Base-by-base conservation (phyloP, 768 basidiomycete genomes). In the Daedaleopsis nitida region DNA sequence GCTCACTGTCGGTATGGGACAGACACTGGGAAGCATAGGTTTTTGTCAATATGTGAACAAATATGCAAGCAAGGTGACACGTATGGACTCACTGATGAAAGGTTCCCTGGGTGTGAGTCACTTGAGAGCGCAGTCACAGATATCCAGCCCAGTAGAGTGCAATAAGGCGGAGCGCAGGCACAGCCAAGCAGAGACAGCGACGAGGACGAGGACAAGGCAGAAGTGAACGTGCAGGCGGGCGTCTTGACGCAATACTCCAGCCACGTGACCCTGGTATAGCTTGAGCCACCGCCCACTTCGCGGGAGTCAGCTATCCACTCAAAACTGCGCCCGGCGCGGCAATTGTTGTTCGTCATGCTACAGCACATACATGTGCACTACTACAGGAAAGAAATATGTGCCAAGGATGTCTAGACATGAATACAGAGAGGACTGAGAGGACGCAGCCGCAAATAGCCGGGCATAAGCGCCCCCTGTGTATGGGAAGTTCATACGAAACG, bases 1-100 rank as follows among this genome's bases (percentile, higher is more conserved):
- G 66, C 86, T 67, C 72, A 88, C 87, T 89, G 86, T 78, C 84
- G 77, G 71, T 81, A 88, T 38, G 84, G 81, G 32, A 76, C 73
- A 60, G 85, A 79, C 86, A 87, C 84, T 86, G 72, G 47, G 66
- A 50, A 59, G 58, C 38, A 35, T 57, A 17, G 64, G 55, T 42
- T 42, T 62, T 49, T 60, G 64, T 59, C 47, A 59, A 57, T 51
- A 56, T 57, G 38, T 43, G 38, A 58, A 17, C 44, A 58, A 21
- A n/a, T 24, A 27, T 35, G 51, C 39, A 60, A 57, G 34, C 39
- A 53, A 47, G 5, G 43, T 58, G 54, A 55, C 57, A 52, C n/a
- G 37, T 10, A 47, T 9, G 19, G 54, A 60, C 65, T 57, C 49
- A 66, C 65, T 66, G 37, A 19, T 24, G 44, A 19, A 48, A 21